A percentile compares a stretch with the other conserved stretches of the same genome.
Evolutionary conservation across 1,284 basidiomycete genomes (phyloP).

Genomic region (Boletellus deceptivus): DNA sequence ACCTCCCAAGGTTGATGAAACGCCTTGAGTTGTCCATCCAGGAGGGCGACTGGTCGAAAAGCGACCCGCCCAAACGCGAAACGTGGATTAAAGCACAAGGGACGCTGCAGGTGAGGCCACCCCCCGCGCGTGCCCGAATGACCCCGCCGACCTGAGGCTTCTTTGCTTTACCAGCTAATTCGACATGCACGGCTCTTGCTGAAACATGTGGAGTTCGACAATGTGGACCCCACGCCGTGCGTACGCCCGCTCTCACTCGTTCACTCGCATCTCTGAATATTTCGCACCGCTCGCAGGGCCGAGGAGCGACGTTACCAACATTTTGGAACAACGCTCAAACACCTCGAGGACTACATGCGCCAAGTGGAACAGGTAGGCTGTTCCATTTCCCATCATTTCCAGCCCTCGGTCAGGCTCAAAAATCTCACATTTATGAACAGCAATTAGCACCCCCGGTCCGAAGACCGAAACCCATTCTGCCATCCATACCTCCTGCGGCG

Average conservation of each 20-base stretch:
- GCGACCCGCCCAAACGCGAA: constrained; percentile 31
- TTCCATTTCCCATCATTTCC: neutral
- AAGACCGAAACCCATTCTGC: constrained; percentile 40
- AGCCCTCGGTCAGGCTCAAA: no score
- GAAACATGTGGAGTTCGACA: constrained; percentile 52
- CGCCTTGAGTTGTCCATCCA: constrained; percentile 57
- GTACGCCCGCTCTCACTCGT: constrained; percentile 18
- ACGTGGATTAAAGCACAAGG: constrained; percentile 59
- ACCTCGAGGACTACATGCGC: constrained; percentile 49
- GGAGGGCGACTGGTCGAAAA: constrained; percentile 47
- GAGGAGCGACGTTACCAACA: constrained; percentile 43
- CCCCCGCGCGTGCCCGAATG: neutral
- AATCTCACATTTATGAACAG: constrained; percentile 25
- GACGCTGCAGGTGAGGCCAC: constrained; percentile 51
- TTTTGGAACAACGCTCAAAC: constrained; percentile 49
- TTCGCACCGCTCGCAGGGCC: constrained; percentile 31
- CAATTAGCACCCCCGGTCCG: constrained; percentile 36
- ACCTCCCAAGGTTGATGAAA: constrained; percentile 59
- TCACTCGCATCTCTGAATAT: neutral
- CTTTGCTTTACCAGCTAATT: constrained; percentile 48
- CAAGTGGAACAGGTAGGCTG: constrained; percentile 47
- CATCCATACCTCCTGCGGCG: constrained; percentile 32
- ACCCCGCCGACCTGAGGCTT: neutral
- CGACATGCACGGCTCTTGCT: constrained; percentile 59
- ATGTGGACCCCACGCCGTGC: constrained; percentile 45